phyloP scores from a whole-genome alignment of 2,329 filamentous ascomycete species.

The Pseudopyricularia cyperi region DNA sequence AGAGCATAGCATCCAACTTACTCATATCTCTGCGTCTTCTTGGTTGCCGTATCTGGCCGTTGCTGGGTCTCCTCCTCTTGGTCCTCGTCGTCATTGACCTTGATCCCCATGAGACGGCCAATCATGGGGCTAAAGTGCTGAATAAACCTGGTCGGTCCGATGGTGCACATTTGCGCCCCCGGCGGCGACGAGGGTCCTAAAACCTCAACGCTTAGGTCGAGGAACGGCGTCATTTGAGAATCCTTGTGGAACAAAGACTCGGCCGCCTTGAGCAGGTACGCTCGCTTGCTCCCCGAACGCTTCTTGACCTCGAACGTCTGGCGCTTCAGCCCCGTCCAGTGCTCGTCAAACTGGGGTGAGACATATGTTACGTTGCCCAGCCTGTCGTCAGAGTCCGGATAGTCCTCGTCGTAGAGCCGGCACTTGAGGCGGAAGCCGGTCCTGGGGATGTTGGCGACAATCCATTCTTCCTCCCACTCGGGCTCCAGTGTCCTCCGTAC shows the following conservation, averaged over 20 bases:
- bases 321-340: slow-evolving; percentile 53
- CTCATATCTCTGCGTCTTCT: slow-evolving; percentile 58
- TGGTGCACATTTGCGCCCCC: slow-evolving; percentile 61
- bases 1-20: slow-evolving; percentile 23
- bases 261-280: slow-evolving; percentile 62
- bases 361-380: slow-evolving; percentile 73
- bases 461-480: slow-evolving; percentile 74
- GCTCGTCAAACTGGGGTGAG: slow-evolving; percentile 43
- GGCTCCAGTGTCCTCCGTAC: slow-evolving; percentile 61
- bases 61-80: slow-evolving; percentile 19
- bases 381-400: slow-evolving; percentile 71
- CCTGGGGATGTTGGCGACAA: slow-evolving; percentile 73
- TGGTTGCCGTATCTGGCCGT: not conserved
- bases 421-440: slow-evolving; percentile 77
- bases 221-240: slow-evolving; percentile 53
- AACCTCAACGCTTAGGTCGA: slow-evolving; percentile 66
- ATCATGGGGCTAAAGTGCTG: slow-evolving; percentile 85
- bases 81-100: slow-evolving; percentile 48
- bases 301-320: slow-evolving; percentile 64
- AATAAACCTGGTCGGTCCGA: slow-evolving; percentile 63
- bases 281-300: slow-evolving; percentile 74
- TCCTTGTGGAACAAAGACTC: slow-evolving; percentile 47
- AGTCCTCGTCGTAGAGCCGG: slow-evolving; percentile 81
- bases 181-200: slow-evolving; percentile 61
- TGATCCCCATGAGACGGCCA: slow-evolving; percentile 63